These are phyloP conservation scores for Penicillium sp. DNA, from an alignment of 2,329 filamentous ascomycete species.

Conservation along the genomic window DNA sequence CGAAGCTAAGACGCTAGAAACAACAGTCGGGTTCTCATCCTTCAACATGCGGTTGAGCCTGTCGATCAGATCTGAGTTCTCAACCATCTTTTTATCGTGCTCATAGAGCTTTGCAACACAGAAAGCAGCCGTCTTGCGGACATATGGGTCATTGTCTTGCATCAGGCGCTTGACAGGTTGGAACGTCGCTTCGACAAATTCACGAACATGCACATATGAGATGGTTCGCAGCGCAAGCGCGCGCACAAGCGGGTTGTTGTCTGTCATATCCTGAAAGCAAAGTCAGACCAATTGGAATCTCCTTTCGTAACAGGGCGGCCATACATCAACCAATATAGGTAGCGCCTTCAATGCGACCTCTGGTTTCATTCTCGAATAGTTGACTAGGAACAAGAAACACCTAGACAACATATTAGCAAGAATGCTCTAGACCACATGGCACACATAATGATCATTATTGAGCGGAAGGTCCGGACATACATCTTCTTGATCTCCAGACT, in stretches of 20 bases:
- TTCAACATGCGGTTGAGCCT: slow-evolving; percentile 82
- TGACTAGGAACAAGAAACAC: slow-evolving; percentile 97
- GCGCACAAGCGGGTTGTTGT: slow-evolving; percentile 85
- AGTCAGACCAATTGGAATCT: slow-evolving; percentile 7
- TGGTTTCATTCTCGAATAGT: slow-evolving; percentile 91
- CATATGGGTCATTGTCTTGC: slow-evolving; percentile 86
- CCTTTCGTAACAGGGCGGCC: slow-evolving; percentile 20
- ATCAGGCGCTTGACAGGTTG: slow-evolving; percentile 79
- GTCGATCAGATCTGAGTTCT: slow-evolving; percentile 88
- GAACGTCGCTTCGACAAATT: slow-evolving; percentile 90
- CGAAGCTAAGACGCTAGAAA: slow-evolving; percentile 85
- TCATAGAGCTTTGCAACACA: slow-evolving; percentile 98
- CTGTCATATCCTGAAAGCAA: slow-evolving; percentile 74
- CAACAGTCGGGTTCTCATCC: slow-evolving; percentile 96
- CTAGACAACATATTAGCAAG: slow-evolving; percentile 47
- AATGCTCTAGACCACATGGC: not conserved
- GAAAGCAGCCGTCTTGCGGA: slow-evolving; percentile 94
- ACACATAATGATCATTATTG: not conserved
- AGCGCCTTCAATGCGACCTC: slow-evolving; percentile 92
- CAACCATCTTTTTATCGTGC: slow-evolving; percentile 86
- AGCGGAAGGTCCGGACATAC: slow-evolving; percentile 48
- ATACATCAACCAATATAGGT: slow-evolving; percentile 76
- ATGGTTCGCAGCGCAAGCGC: slow-evolving; percentile 91
- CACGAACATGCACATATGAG: slow-evolving; percentile 93
- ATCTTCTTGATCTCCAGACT: slow-evolving; percentile 99